phyloP scores from a whole-genome alignment of 768 basidiomycete species.

The Boletus reticulatus region DNA sequence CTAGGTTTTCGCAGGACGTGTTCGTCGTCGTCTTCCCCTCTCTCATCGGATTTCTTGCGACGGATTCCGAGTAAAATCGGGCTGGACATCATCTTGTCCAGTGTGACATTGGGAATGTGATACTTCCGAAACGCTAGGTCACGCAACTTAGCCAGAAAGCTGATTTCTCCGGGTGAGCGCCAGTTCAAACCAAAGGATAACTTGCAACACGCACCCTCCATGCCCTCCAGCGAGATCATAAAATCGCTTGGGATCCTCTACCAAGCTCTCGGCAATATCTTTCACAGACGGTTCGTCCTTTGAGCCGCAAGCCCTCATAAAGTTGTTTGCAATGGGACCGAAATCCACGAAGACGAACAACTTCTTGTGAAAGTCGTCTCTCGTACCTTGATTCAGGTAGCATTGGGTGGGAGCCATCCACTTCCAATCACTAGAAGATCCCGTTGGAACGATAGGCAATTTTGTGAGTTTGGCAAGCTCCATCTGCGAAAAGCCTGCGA shows the following conservation, averaged over 20 bases:
- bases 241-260: slow-evolving; percentile 65
- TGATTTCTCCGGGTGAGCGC: slow-evolving; percentile 23
- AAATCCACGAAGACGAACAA: slow-evolving; percentile 88
- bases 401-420: slow-evolving; percentile 61
- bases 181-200: neutral
- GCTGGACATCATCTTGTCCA: slow-evolving; percentile 60
- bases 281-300: slow-evolving; percentile 80
- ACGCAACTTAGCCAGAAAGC: slow-evolving; percentile 76
- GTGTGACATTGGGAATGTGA: slow-evolving; percentile 44
- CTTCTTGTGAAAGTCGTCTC: slow-evolving; percentile 65
- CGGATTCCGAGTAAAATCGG: slow-evolving; percentile 72
- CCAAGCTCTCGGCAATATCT: slow-evolving; percentile 65
- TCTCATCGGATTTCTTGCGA: slow-evolving; percentile 42
- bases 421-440: neutral
- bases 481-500: slow-evolving; percentile 50
- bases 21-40: slow-evolving; percentile 58
- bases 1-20: slow-evolving; percentile 64
- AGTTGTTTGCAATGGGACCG: slow-evolving; percentile 71
- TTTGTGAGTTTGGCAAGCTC: slow-evolving; percentile 55
- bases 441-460: slow-evolving; percentile 48
- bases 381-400: slow-evolving; percentile 53
- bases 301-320: slow-evolving; percentile 81
- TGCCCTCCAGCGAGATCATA: slow-evolving; percentile 63
- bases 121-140: slow-evolving; percentile 71
- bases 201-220: slow-evolving; percentile 46